Percentiles rank a stretch among this genome's conserved stretches.
Conservation (phyloP, 768 basidiomycete genomes). For the Pleurotus citrinopileatus region DNA sequence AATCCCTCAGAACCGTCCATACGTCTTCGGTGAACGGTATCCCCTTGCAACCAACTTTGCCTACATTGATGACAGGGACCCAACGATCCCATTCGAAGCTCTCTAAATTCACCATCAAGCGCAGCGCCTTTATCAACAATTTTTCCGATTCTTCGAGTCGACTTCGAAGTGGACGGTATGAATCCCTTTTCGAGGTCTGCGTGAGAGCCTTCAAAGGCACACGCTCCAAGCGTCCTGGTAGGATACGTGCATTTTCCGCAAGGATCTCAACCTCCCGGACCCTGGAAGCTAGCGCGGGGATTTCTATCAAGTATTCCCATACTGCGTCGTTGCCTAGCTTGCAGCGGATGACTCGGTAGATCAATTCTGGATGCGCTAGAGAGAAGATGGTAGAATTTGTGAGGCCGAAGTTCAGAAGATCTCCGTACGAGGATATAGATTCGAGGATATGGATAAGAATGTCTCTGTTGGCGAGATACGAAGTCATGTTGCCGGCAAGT, state of each 20-base stretch:
- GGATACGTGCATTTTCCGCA: neutral
- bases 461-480: neutral
- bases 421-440: neutral
- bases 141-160: neutral
- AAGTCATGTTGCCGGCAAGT: too few species aligned
- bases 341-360: neutral
- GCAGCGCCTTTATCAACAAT: neutral
- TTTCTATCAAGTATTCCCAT: neutral
- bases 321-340: neutral
- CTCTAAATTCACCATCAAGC: neutral
- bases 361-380: neutral
- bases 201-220: neutral
- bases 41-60: neutral
- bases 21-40: neutral
- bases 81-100: neutral
- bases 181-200: neutral
- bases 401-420: neutral
- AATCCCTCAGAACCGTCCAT: neutral
- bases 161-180: too few species aligned
- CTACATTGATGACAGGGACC: neutral
- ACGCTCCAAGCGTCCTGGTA: neutral
- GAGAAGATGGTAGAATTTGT: neutral
- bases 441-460: neutral
- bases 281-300: neutral
- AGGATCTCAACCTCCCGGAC: neutral